A percentile compares a stretch with the other conserved stretches of the same genome.
These are phyloP conservation scores for Wickerhamomyces tratensis DNA, from an alignment of 805 yeast species.

Conservation along the genomic window DNA sequence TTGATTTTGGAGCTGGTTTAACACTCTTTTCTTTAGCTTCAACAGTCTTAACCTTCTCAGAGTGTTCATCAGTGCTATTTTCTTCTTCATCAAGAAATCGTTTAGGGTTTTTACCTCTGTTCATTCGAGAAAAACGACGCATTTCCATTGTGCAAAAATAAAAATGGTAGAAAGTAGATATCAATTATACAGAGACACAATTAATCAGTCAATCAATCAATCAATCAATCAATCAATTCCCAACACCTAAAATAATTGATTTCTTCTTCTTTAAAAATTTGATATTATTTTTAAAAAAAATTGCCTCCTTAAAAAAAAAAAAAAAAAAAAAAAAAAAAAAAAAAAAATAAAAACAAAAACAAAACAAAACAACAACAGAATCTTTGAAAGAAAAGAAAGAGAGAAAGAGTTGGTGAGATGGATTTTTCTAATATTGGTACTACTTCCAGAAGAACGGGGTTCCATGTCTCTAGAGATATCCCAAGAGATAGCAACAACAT, in stretches of 20 bases:
- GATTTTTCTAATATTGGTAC: slow-evolving; percentile 41
- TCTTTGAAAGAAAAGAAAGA: no score
- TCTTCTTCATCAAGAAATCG: slow-evolving; percentile 13
- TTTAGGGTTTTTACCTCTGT: slow-evolving; percentile 29
- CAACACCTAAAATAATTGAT: background rate
- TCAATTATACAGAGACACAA: no score
- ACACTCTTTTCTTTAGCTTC: slow-evolving; percentile 8
- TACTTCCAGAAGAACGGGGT: slow-evolving; percentile 59
- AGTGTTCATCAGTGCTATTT: no score
- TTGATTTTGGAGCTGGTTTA: no score
- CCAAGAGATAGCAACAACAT: slow-evolving; percentile 49
- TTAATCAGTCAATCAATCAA: no score
- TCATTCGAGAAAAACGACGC: slow-evolving; percentile 33
- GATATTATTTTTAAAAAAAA: background rate
- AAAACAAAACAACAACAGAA: no score
- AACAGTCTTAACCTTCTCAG: slow-evolving; percentile 7
- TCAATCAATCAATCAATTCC: no score
- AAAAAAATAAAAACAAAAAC: no score
- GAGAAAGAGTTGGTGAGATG: slow-evolving; percentile 14
- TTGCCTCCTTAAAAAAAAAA: no score
- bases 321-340: background rate
- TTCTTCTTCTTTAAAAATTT: background rate
- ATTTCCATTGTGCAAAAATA: slow-evolving; percentile 15
- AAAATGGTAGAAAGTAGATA: no score
- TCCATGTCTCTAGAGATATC: slow-evolving; percentile 35